Evolutionary conservation across 1,139 yeast genomes (phyloP).

Genomic region (Saccharomyces hybrid): DNA sequence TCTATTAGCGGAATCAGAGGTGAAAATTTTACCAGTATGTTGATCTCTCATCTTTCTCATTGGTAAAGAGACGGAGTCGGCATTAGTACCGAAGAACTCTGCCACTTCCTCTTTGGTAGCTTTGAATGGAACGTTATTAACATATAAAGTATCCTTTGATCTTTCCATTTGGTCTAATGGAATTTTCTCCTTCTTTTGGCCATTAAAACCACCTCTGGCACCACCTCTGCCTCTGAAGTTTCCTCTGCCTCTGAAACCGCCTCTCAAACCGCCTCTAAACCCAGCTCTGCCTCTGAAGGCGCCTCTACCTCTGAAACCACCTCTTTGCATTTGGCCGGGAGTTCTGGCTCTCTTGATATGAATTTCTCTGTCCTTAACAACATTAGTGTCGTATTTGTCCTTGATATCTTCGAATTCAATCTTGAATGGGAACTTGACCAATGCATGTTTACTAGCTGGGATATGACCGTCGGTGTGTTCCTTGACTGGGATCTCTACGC

Average conservation of each 20-base stretch:
- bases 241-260: too few relatives aligned
- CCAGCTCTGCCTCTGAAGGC: too few relatives aligned
- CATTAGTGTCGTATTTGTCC: slow-evolving; percentile 27
- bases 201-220: too few relatives aligned
- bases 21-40: slow-evolving; percentile 22
- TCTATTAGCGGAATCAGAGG: slow-evolving; percentile 28
- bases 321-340: too few relatives aligned
- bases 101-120: slow-evolving; percentile 30
- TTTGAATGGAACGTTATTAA: slow-evolving; percentile 30
- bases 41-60: slow-evolving; percentile 30
- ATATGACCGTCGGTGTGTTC: too few relatives aligned
- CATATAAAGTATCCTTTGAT: slow-evolving; percentile 30
- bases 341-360: too few relatives aligned
- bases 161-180: slow-evolving; percentile 31
- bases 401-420: slow-evolving; percentile 28
- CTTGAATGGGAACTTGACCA: slow-evolving; percentile 27
- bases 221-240: too few relatives aligned
- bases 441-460: slow-evolving; percentile 29
- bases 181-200: slow-evolving; percentile 21
- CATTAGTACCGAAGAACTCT: slow-evolving; percentile 25
- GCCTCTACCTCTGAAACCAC: too few relatives aligned
- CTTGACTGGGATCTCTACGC: slow-evolving; percentile 30
- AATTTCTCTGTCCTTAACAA: slow-evolving; percentile 28
- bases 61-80: slow-evolving; percentile 28
- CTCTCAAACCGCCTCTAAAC: too few relatives aligned